These are phyloP conservation scores for Paecilomyces sp. DNA, from an alignment of 2,329 filamentous ascomycete genomes.

Conservation along the genomic window DNA sequence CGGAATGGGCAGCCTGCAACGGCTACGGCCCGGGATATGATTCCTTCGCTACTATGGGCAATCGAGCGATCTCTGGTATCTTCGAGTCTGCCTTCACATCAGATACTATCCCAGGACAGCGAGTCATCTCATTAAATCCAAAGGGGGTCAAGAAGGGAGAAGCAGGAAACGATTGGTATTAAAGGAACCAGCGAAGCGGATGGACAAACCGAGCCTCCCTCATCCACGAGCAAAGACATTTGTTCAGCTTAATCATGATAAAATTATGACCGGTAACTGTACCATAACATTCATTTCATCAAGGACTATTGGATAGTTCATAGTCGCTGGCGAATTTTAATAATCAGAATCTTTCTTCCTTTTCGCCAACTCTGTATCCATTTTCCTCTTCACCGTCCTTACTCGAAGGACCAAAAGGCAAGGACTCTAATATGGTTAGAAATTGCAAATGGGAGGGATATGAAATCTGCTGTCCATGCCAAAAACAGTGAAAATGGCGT, in stretches of 20 bases:
- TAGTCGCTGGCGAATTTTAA: background rate
- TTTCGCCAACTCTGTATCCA: background rate
- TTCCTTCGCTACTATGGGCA: slow-evolving; percentile 47
- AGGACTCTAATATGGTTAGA: background rate
- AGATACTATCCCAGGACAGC: slow-evolving; percentile 49
- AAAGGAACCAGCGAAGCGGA: slow-evolving; percentile 7
- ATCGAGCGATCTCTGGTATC: slow-evolving; percentile 50
- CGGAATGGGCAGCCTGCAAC: slow-evolving; percentile 52
- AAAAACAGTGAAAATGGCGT: background rate
- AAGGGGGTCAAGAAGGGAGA: slow-evolving; percentile 48
- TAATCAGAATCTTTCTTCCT: background rate
- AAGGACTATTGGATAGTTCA: background rate
- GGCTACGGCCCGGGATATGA: slow-evolving; percentile 42
- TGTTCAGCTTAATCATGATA: background rate
- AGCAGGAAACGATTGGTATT: slow-evolving; percentile 54
- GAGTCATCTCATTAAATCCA: slow-evolving; percentile 54
- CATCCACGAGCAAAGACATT: background rate
- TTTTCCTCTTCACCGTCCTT: background rate
- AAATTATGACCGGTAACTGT: background rate
- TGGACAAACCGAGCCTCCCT: background rate
- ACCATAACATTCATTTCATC: background rate
- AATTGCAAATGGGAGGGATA: background rate
- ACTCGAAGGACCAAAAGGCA: background rate
- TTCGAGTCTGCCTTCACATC: slow-evolving; percentile 53
- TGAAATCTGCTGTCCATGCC: background rate